phyloP scores from a whole-genome alignment of 225 moss, liverwort and hornwort species.

The Bryoerythrophyllum caledonicum region DNA sequence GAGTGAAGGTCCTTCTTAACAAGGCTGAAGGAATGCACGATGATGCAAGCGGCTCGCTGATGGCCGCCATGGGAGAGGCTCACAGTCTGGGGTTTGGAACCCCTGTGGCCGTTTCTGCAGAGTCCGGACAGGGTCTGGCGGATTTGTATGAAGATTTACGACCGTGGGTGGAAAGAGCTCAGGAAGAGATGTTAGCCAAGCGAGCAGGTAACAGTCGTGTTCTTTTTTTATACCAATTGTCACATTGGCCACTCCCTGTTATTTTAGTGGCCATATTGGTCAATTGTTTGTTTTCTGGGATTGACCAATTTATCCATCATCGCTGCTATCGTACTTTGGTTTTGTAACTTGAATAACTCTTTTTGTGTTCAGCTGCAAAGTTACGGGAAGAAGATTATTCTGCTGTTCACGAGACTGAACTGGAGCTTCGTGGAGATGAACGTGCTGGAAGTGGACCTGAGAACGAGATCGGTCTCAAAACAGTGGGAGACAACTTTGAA shows the following conservation, averaged over 20 bases:
- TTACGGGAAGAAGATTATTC: conserved; percentile 32
- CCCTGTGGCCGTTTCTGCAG: conserved; percentile 90
- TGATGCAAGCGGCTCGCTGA: conserved; percentile 72
- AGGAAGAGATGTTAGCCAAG: conserved; percentile 52
- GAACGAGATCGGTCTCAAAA: conserved; percentile 16
- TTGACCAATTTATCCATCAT: neutral
- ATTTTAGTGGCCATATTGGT: too few relatives aligned
- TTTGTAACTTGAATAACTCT: neutral
- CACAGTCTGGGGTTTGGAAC: conserved; percentile 84
- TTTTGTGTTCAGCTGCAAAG: conserved; percentile 34
- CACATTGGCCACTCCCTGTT: too few relatives aligned
- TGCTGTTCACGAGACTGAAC: conserved; percentile 39
- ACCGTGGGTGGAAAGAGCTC: conserved; percentile 76
- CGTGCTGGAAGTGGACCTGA: conserved; percentile 38
- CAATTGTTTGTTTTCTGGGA: too few relatives aligned
- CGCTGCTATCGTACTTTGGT: neutral
- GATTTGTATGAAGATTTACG: conserved; percentile 73
- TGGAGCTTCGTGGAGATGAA: conserved; percentile 54
- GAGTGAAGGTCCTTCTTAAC: conserved; percentile 80
- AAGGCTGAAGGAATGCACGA: conserved; percentile 91
- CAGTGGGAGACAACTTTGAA: conserved; percentile 20
- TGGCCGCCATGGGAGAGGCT: conserved; percentile 87
- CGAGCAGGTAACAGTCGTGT: conserved; percentile 48
- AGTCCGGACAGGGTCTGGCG: conserved; percentile 91
- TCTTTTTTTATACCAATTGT: neutral